Conservation (phyloP, 2,329 filamentous ascomycete genomes). For the Ophiostoma perfectum region DNA sequence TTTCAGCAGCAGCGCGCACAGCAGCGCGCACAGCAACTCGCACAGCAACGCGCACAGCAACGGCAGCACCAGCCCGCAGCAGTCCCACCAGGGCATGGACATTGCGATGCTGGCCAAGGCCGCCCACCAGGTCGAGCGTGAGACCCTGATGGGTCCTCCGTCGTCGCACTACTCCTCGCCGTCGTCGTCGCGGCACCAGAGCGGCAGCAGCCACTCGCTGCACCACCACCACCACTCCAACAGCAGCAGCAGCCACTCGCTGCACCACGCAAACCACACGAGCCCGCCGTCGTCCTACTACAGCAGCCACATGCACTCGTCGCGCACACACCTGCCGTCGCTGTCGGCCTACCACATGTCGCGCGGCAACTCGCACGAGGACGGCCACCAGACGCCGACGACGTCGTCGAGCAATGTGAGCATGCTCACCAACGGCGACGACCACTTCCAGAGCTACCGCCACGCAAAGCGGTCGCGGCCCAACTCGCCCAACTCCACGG, state of each 20-base stretch:
- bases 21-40: background rate
- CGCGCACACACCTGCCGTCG: constrained; percentile 63
- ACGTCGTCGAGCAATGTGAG: constrained; percentile 11
- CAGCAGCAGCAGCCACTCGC: background rate
- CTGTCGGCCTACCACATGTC: constrained; percentile 93
- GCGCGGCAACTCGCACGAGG: constrained; percentile 75
- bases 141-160: constrained; percentile 41
- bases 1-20: constrained; percentile 7
- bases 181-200: constrained; percentile 46
- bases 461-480: constrained; percentile 84
- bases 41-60: constrained; percentile 6
- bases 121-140: constrained; percentile 58
- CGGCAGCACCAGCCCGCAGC: constrained; percentile 25
- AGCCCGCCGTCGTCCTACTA: constrained; percentile 42
- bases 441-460: constrained; percentile 67
- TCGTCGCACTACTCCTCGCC: constrained; percentile 40
- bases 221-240: constrained; percentile 28
- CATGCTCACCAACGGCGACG: constrained; percentile 47
- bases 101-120: constrained; percentile 58
- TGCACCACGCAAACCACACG: constrained; percentile 21
- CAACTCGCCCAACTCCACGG: constrained; percentile 90
- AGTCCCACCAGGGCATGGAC: constrained; percentile 44
- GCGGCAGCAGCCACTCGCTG: constrained; percentile 39
- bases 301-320: constrained; percentile 39
- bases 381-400: constrained; percentile 32